Evolutionary conservation across 1,284 basidiomycete species (phyloP), one percentile per base, ranked within the genome.

Genomic region (Malassezia restricta): DNA sequence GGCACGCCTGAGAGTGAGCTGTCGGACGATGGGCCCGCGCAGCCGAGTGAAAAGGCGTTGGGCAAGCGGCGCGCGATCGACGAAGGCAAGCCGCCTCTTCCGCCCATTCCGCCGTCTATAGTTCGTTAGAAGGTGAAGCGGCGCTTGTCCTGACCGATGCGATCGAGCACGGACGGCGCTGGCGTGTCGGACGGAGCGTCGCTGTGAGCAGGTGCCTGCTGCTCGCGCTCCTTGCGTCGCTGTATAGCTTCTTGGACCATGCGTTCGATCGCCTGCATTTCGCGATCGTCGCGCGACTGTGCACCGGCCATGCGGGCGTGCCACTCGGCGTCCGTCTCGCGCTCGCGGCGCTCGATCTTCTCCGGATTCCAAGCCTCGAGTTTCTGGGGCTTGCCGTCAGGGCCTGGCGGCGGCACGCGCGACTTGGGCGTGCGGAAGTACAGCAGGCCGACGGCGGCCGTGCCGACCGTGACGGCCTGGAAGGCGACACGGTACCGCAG

Each of bases 401-500:
- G 57, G n/a, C 55, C 40, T 7, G 61, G 61, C 17, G 55, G 47
- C 6, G 59, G 61, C 5, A 58, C 47, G 8, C 50, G 20, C 3
- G 54, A 47, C 3, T 56, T 51, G 8, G 60, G 54, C 32, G 55
- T 37, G 15, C 60, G 57, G 8, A 61, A 58, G 46, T 68, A 65
- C 43, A 63, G 56, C 0, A 64, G 62, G 15, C 71, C 64, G 12
- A 51, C 63, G 1, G 66, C 56, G 0, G 71, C 71, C 3, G 66
- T 63, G 8, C 62, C 56, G 8, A 73, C 66, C 3, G 71, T 74
- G 4, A 71, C 39, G 9, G 68, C 65, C 49, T 74, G 71, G 35
- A 71, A 64, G 6, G 54, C 64, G 12, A 74, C 67, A 44, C 71
- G 63, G 63, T 65, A 74, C 27, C 71, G 63, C 12, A 74, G 59